Conservation (phyloP, 345 rosid genomes). For the Pistacia integerrima region DNA sequence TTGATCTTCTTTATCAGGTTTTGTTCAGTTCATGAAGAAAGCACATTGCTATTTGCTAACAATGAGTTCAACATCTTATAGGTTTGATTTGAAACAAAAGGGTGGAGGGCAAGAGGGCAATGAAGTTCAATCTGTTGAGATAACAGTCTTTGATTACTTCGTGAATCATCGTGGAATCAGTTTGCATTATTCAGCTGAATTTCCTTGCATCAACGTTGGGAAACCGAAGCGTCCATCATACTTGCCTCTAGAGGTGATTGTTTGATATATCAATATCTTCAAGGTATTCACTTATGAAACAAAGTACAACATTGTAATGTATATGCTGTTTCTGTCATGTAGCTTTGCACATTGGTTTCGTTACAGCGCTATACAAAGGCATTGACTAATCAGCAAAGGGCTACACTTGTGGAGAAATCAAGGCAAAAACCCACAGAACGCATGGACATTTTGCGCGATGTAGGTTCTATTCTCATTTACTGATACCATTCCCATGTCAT, state of each 20-base stretch:
- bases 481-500: neutral
- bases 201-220: slow-evolving; percentile 79
- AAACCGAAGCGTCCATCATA: slow-evolving; percentile 73
- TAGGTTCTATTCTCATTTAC: neutral
- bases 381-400: slow-evolving; percentile 23
- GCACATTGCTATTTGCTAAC: neutral
- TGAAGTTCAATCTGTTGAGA: slow-evolving; percentile 1
- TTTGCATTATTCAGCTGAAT: slow-evolving; percentile 29
- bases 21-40: neutral
- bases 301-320: neutral
- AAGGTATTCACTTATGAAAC: neutral
- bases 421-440: slow-evolving; percentile 32
- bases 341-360: slow-evolving; percentile 31
- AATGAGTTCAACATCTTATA: neutral
- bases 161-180: slow-evolving; percentile 6
- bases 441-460: slow-evolving; percentile 18
- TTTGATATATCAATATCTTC: neutral
- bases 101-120: neutral
- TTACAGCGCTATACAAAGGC: slow-evolving; percentile 32
- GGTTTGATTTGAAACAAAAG: slow-evolving; percentile 20
- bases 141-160: slow-evolving; percentile 14
- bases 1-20: neutral
- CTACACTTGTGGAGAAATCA: slow-evolving; percentile 32
- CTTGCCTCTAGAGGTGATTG: slow-evolving; percentile 57
- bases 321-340: slow-evolving; percentile 1